Conservation (phyloP, 805 yeast species). For the Cyberlindnera euphorbiae region DNA sequence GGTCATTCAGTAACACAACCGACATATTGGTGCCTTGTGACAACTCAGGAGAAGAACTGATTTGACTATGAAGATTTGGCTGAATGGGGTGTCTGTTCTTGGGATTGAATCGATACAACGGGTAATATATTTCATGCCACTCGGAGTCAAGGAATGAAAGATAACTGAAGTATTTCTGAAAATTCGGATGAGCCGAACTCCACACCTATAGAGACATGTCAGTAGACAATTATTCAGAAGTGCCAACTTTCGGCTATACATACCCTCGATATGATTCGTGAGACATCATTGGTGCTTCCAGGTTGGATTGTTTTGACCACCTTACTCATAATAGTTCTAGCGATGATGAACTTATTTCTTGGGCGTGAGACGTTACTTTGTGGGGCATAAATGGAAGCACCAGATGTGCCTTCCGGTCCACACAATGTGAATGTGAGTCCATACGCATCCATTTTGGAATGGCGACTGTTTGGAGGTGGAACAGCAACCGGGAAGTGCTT, state of each 20-base stretch:
- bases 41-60: too few relatives aligned
- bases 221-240: neutral
- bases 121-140: conserved; percentile 17
- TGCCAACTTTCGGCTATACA: conserved; percentile 5
- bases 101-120: conserved; percentile 13
- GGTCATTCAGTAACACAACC: neutral
- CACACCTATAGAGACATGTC: conserved; percentile 5
- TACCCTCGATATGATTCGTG: conserved; percentile 14
- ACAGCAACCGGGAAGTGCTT: conserved; percentile 4
- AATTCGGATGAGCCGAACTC: neutral
- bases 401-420: neutral
- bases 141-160: conserved; percentile 12
- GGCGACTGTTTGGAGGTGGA: neutral
- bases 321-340: conserved; percentile 14
- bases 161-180: conserved; percentile 12
- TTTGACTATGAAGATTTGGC: too few relatives aligned
- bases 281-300: conserved; percentile 8
- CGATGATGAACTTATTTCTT: conserved; percentile 21
- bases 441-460: neutral
- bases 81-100: too few relatives aligned
- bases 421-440: neutral
- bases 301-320: conserved; percentile 1
- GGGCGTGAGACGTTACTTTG: conserved; percentile 11
- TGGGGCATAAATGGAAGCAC: neutral
- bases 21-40: too few relatives aligned